These are phyloP conservation scores for Boletus fagicola DNA, from an alignment of 768 basidiomycete genomes.

Conservation along the genomic window DNA sequence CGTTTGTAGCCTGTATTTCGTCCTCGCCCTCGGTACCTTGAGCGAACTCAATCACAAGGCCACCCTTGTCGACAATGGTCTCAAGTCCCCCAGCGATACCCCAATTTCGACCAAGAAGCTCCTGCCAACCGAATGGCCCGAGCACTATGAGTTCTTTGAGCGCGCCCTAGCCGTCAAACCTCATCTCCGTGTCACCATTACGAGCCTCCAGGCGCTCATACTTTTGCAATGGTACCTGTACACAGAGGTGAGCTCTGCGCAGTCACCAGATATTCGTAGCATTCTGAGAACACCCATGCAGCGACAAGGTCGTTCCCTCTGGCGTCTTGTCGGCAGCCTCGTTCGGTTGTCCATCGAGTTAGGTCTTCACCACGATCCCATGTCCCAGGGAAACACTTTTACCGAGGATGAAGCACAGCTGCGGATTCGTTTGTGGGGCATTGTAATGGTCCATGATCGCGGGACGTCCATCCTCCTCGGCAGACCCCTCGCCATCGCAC, in stretches of 20 bases:
- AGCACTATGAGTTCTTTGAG: constrained; percentile 82
- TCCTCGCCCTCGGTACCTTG: constrained; percentile 78
- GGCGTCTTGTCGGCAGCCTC: constrained; percentile 84
- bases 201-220: constrained; percentile 80
- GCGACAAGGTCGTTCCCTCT: constrained; percentile 87
- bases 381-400: constrained; percentile 57
- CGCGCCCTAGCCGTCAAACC: constrained; percentile 76
- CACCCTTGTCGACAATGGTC: constrained; percentile 47
- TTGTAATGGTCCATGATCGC: constrained; percentile 82
- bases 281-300: constrained; percentile 31
- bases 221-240: constrained; percentile 88
- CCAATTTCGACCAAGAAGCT: constrained; percentile 54
- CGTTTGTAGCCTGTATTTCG: constrained; percentile 72
- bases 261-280: not conserved
- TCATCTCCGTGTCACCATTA: constrained; percentile 77
- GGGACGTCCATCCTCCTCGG: constrained; percentile 87
- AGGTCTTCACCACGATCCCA: constrained; percentile 85
- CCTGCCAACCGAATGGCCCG: constrained; percentile 65
- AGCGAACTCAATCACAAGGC: constrained; percentile 78
- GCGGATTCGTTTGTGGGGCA: constrained; percentile 81
- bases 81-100: constrained; percentile 32
- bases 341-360: constrained; percentile 81
- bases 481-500: constrained; percentile 77
- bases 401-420: constrained; percentile 74
- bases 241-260: constrained; percentile 58